Percentiles rank a stretch among this genome's conserved stretches.
phyloP scores from a whole-genome alignment of 2,329 filamentous ascomycete genomes.

The Reticulascus tulasneorum region DNA sequence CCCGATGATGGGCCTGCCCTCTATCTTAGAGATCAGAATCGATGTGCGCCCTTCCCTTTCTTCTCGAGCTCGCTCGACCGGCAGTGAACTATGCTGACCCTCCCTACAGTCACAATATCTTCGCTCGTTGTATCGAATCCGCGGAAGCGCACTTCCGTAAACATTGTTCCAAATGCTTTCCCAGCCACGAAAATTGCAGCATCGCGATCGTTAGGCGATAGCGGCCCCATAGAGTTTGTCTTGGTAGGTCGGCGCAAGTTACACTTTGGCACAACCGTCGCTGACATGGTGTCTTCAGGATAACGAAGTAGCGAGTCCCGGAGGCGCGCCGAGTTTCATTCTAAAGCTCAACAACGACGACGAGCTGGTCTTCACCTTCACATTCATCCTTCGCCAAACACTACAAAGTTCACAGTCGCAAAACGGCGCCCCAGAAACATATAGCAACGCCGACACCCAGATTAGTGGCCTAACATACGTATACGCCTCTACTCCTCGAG shows the following conservation, averaged over 20 bases:
- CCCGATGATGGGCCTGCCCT: constrained; percentile 77
- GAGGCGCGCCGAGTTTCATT: constrained; percentile 66
- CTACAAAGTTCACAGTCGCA: constrained; percentile 27
- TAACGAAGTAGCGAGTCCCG: constrained; percentile 55
- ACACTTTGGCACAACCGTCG: constrained; percentile 1
- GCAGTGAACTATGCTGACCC: constrained; percentile 14
- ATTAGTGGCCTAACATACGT: constrained; percentile 91
- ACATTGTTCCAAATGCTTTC: constrained; percentile 79
- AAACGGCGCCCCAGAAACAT: constrained; percentile 37
- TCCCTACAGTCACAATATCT: constrained; percentile 72
- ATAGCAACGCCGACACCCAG: constrained; percentile 59
- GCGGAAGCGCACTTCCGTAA: constrained; percentile 71
- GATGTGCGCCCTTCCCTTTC: constrained; percentile 58
- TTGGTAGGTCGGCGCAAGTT: constrained; percentile 59
- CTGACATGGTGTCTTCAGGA: constrained; percentile 53
- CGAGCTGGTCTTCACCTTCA: constrained; percentile 89
- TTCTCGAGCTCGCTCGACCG: constrained; percentile 9
- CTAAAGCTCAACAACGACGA: constrained; percentile 87
- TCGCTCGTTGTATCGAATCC: constrained; percentile 78
- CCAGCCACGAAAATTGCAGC: constrained; percentile 76
- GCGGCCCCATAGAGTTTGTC: constrained; percentile 78
- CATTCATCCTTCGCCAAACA: constrained; percentile 69
- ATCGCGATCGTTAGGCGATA: constrained; percentile 69
- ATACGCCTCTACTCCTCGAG: constrained; percentile 77
- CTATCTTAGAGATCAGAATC: constrained; percentile 86